These are phyloP conservation scores for Diplodia seriata DNA, from an alignment of 2,329 filamentous ascomycete species.

Conservation along the genomic window DNA sequence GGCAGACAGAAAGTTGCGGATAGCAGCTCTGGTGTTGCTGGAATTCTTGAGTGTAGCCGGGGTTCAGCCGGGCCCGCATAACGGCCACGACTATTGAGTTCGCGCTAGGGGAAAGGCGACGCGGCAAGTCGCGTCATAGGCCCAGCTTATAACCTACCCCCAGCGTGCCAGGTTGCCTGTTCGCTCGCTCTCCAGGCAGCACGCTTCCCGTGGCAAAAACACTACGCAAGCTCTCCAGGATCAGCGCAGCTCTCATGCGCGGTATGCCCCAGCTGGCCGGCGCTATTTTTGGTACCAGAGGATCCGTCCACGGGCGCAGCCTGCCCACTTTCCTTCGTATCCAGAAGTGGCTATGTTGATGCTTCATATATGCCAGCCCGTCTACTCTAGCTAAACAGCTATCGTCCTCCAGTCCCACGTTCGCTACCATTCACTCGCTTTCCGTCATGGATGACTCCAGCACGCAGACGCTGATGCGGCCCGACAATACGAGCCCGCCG, in stretches of 20 bases:
- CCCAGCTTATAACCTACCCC: background rate
- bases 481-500: background rate
- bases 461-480: background rate
- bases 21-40: conserved; percentile 10
- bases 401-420: background rate
- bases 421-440: conserved; percentile 16
- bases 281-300: conserved; percentile 20
- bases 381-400: background rate
- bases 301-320: conserved; percentile 20
- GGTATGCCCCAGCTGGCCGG: background rate
- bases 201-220: conserved; percentile 15
- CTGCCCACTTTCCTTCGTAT: conserved; percentile 21
- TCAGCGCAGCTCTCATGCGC: background rate
- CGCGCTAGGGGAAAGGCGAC: background rate
- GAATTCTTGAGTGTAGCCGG: background rate
- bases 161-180: background rate
- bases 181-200: conserved; percentile 14
- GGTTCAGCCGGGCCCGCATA: background rate
- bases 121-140: conserved; percentile 19
- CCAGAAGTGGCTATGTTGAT: conserved; percentile 27
- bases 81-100: no score
- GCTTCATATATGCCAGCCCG: conserved; percentile 15
- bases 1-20: background rate
- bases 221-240: conserved; percentile 16
- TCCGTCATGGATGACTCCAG: conserved; percentile 21